A percentile compares a stretch with the other conserved stretches of the same genome.
Conservation (phyloP, 805 yeast species). For the Lipomyces sp. region DNA sequence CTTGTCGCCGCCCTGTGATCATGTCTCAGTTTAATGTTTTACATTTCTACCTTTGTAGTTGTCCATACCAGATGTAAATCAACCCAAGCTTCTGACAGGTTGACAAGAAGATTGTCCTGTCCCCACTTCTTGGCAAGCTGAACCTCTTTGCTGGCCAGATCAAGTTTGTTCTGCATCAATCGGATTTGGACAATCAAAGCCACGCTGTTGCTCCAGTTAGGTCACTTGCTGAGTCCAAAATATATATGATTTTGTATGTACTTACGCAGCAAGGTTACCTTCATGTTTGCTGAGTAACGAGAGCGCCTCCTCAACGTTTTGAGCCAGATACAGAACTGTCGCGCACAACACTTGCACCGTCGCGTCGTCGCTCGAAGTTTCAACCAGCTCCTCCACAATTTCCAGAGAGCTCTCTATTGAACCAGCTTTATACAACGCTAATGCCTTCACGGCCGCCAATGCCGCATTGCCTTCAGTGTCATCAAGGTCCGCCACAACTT, state of each 20-base stretch:
- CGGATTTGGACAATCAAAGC: constrained; percentile 47
- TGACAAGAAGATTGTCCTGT: constrained; percentile 75
- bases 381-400: constrained; percentile 38
- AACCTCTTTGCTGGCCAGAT: constrained; percentile 55
- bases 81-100: constrained; percentile 78
- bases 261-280: constrained; percentile 44
- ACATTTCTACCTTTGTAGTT: background rate
- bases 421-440: constrained; percentile 36
- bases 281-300: constrained; percentile 49
- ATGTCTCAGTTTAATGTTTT: background rate
- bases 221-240: background rate
- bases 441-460: constrained; percentile 39
- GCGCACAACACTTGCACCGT: constrained; percentile 50
- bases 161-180: constrained; percentile 51
- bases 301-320: constrained; percentile 53
- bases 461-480: constrained; percentile 40
- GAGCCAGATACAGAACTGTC: constrained; percentile 50
- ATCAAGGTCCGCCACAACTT: constrained; percentile 42
- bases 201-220: constrained; percentile 39
- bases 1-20: constrained; percentile 42
- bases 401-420: constrained; percentile 24
- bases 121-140: constrained; percentile 54
- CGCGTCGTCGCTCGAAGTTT: constrained; percentile 40
- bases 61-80: constrained; percentile 49
- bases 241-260: background rate